Conservation (phyloP, 2,329 filamentous ascomycete species). For the Ceratocystis variospora region DNA sequence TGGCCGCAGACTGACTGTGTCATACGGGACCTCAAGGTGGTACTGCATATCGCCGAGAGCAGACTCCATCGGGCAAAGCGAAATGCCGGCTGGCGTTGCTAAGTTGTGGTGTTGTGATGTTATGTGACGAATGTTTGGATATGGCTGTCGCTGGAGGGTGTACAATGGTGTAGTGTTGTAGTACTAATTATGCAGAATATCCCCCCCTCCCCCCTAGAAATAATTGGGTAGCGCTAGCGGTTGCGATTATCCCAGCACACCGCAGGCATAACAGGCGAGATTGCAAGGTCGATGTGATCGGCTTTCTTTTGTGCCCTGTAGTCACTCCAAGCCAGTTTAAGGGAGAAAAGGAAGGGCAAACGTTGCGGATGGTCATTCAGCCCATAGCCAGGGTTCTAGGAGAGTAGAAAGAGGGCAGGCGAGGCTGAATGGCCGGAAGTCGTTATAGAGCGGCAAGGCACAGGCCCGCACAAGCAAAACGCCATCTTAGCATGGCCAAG, state of each 20-base stretch:
- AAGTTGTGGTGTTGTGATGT: background rate
- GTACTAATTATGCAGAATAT: background rate
- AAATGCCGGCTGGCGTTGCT: background rate
- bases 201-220: background rate
- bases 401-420: background rate
- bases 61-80: background rate
- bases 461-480: background rate
- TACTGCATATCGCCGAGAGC: background rate
- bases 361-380: background rate
- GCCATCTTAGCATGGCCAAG: background rate
- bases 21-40: background rate
- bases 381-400: background rate
- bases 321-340: background rate
- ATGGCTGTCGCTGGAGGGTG: background rate
- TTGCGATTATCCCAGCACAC: background rate
- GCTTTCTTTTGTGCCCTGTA: conserved; percentile 3
- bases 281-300: background rate
- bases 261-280: background rate
- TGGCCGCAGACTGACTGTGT: background rate
- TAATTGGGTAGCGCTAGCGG: background rate
- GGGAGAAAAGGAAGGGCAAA: background rate
- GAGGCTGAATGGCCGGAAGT: too few species aligned
- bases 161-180: background rate
- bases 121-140: background rate
- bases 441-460: too few species aligned